Evolutionary conservation across 2,329 filamentous ascomycete species (phyloP).

Genomic region (Fusarium sp.): DNA sequence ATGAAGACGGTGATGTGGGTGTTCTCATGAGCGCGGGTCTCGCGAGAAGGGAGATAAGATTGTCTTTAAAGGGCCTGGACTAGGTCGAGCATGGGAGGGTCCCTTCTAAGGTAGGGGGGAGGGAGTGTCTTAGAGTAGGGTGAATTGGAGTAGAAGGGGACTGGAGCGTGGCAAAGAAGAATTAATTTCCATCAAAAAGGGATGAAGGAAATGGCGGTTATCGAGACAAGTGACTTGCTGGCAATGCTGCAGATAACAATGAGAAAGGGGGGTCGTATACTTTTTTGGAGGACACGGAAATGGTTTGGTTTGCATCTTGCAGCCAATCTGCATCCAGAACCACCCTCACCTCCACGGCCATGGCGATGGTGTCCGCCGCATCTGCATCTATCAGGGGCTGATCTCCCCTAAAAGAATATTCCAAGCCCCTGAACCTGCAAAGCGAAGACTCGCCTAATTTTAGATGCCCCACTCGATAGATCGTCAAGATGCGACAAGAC

Average conservation of each 20-base stretch:
- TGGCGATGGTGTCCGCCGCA: constrained; percentile 23
- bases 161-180: constrained; percentile 32
- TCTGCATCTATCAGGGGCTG: constrained; percentile 34
- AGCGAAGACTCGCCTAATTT: constrained; percentile 35
- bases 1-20: constrained; percentile 70
- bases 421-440: constrained; percentile 1
- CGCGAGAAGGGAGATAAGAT: constrained; percentile 27
- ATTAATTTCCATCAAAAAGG: constrained; percentile 22
- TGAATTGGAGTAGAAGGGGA: constrained; percentile 3
- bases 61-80: constrained; percentile 38
- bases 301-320: constrained; percentile 27
- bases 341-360: constrained; percentile 21
- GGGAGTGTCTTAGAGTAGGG: constrained; percentile 17
- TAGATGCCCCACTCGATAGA: constrained; percentile 33
- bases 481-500: constrained; percentile 13
- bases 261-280: constrained; percentile 35
- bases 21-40: constrained; percentile 66
- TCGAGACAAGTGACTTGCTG: constrained; percentile 13
- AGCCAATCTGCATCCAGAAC: constrained; percentile 36
- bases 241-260: constrained; percentile 9
- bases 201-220: constrained; percentile 17
- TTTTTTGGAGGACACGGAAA: constrained; percentile 29
- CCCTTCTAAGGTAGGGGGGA: constrained; percentile 19
- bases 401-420: neutral
- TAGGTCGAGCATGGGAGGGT: constrained; percentile 43